A percentile compares a stretch with the other conserved stretches of the same genome.
Evolutionary conservation across 2,329 filamentous ascomycete species (phyloP).

Genomic region (Cercospora janseana): DNA sequence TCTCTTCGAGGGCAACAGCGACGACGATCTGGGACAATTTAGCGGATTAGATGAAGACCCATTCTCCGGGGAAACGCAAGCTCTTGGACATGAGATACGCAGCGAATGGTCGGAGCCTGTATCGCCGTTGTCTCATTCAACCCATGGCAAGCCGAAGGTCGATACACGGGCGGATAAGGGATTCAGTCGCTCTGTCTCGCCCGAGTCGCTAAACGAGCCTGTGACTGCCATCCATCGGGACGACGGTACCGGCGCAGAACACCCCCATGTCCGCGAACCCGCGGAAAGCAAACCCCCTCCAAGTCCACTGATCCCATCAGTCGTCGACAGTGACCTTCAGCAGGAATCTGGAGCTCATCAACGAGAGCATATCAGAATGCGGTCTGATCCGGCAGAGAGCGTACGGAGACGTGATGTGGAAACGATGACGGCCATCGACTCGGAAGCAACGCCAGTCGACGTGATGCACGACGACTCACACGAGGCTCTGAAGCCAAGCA

Average conservation of each 20-base stretch:
- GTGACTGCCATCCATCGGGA: constrained; percentile 10
- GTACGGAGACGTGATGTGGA: too few species aligned
- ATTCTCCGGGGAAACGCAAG: constrained; percentile 14
- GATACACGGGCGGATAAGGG: not conserved
- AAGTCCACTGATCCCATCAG: too few species aligned
- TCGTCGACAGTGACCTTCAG: too few species aligned
- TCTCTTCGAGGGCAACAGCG: constrained; percentile 3
- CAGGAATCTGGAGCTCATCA: too few species aligned
- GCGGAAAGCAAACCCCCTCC: too few species aligned
- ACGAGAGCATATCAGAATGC: too few species aligned
- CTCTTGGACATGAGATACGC: not conserved
- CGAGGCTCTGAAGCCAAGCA: not conserved
- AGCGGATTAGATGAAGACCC: constrained; percentile 21
- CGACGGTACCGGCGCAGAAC: too few species aligned
- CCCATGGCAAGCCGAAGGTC: not conserved
- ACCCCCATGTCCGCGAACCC: too few species aligned
- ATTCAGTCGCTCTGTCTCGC: not conserved
- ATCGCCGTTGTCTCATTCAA: not conserved
- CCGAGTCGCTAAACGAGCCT: not conserved
- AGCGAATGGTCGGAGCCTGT: not conserved
- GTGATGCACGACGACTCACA: not conserved
- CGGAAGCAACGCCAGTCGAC: too few species aligned
- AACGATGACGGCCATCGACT: too few species aligned
- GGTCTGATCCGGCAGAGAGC: too few species aligned
- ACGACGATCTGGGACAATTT: constrained; percentile 15